Evolutionary conservation across 768 basidiomycete genomes (phyloP).

Genomic region (Amanita rubescens): DNA sequence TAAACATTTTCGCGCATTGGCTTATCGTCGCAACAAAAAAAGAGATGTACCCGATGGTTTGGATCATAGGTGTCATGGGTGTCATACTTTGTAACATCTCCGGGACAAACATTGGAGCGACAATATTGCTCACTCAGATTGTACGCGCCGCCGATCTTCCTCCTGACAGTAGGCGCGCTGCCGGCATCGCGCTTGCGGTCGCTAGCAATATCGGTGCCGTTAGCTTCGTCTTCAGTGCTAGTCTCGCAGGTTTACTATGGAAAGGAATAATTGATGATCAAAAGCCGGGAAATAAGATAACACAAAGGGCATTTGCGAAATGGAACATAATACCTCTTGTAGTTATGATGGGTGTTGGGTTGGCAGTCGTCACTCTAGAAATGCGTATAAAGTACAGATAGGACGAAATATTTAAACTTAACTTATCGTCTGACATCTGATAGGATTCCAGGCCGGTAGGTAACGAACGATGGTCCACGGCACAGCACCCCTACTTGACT

Average conservation of each 20-base stretch:
- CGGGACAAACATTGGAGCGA: constrained; percentile 89
- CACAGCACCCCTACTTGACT: too few species aligned
- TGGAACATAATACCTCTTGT: constrained; percentile 66
- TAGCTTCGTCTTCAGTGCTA: constrained; percentile 82
- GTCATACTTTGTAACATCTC: constrained; percentile 75
- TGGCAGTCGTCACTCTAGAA: constrained; percentile 69
- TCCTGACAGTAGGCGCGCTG: constrained; percentile 36
- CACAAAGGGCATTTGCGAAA: constrained; percentile 54
- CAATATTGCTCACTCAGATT: constrained; percentile 81
- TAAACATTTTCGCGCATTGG: constrained; percentile 73
- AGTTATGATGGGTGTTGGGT: constrained; percentile 57
- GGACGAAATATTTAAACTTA: constrained; percentile 33
- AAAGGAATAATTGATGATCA: constrained; percentile 59
- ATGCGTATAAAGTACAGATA: constrained; percentile 27
- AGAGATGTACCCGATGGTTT: constrained; percentile 44
- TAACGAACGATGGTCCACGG: too few species aligned
- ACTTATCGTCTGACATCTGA: too few species aligned
- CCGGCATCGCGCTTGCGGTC: constrained; percentile 70
- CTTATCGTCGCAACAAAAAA: constrained; percentile 36
- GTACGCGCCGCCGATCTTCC: constrained; percentile 44
- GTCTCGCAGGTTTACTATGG: constrained; percentile 88
- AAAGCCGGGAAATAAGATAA: constrained; percentile 25
- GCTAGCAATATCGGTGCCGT: constrained; percentile 90
- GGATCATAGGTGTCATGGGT: constrained; percentile 63
- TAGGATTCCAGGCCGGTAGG: too few species aligned